A percentile compares a stretch with the other conserved stretches of the same genome.
phyloP scores from a whole-genome alignment of 371 early-diverging fungal genomes.

The Apophysomyces ossiformis region DNA sequence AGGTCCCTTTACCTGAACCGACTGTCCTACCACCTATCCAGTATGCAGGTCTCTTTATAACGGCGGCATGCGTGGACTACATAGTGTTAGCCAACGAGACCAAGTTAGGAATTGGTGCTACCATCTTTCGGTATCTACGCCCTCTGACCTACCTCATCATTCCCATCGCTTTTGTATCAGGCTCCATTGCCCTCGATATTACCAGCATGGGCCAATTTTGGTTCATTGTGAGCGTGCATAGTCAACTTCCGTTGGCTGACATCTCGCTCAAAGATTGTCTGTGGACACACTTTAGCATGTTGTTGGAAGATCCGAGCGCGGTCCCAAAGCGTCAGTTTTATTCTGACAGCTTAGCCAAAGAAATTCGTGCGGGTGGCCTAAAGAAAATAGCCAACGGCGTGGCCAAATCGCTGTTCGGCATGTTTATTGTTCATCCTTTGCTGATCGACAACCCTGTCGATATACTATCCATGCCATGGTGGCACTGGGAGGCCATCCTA shows the following conservation, averaged over 20 bases:
- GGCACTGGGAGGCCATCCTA: conserved; percentile 14
- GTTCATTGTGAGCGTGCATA: background rate
- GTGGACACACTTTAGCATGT: background rate
- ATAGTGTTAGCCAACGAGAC: background rate
- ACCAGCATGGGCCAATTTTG: background rate
- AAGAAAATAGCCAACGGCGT: conserved; percentile 25
- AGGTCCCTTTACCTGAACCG: background rate
- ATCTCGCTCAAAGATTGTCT: background rate
- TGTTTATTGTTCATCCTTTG: conserved; percentile 21
- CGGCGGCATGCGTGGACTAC: background rate
- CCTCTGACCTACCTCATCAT: background rate
- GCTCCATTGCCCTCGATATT: background rate
- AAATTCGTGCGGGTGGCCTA: conserved; percentile 16
- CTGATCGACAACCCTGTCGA: conserved; percentile 26
- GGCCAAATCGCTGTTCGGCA: conserved; percentile 19
- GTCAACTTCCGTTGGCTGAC: background rate
- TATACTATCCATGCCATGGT: conserved; percentile 26
- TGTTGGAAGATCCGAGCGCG: background rate
- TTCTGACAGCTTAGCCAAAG: background rate
- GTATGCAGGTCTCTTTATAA: background rate
- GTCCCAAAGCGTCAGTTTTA: background rate
- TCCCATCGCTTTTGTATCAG: background rate
- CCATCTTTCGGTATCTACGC: background rate
- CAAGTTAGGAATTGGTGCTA: background rate
- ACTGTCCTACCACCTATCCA: background rate